phyloP scores from a whole-genome alignment of 352 stramenopile species.

The Phytophthora citrophthora region DNA sequence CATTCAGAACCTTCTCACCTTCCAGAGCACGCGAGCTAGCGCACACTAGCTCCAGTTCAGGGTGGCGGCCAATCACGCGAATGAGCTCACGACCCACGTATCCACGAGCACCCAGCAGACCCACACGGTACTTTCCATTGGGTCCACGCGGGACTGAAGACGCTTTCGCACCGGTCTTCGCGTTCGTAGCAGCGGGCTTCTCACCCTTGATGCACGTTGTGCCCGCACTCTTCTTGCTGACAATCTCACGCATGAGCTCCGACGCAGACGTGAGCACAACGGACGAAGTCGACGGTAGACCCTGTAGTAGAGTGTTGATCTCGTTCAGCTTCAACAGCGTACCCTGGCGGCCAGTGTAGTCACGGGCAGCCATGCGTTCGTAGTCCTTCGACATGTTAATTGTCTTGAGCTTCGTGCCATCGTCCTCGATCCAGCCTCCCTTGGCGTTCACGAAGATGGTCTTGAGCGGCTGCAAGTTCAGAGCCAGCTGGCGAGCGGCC shows the following conservation, averaged over 20 bases:
- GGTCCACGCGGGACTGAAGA: slow-evolving; percentile 27
- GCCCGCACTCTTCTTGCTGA: slow-evolving; percentile 85
- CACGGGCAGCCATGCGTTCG: slow-evolving; percentile 67
- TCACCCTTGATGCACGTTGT: slow-evolving; percentile 84
- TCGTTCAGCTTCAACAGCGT: slow-evolving; percentile 93
- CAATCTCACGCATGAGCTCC: slow-evolving; percentile 81
- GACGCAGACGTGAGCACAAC: slow-evolving; percentile 88
- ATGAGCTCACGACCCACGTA: slow-evolving; percentile 91
- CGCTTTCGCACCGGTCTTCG: slow-evolving; percentile 19
- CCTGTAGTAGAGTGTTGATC: slow-evolving; percentile 86
- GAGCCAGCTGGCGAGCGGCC: slow-evolving; percentile 76
- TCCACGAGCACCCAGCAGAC: slow-evolving; percentile 82
- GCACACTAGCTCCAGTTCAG: slow-evolving; percentile 82
- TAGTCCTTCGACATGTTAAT: slow-evolving; percentile 89
- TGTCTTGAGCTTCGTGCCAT: slow-evolving; percentile 82
- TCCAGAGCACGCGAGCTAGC: slow-evolving; percentile 84
- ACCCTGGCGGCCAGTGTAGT: slow-evolving; percentile 90
- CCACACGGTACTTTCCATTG: slow-evolving; percentile 76
- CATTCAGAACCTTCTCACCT: slow-evolving; percentile 79
- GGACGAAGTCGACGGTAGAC: slow-evolving; percentile 76
- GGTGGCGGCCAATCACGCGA: slow-evolving; percentile 78
- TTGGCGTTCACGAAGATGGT: slow-evolving; percentile 92
- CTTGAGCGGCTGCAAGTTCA: slow-evolving; percentile 86
- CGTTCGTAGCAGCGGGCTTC: slow-evolving; percentile 18
- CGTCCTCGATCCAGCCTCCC: slow-evolving; percentile 88